These are phyloP conservation scores for Tremellales sp. DNA, from an alignment of 1,284 basidiomycete genomes.

Conservation along the genomic window DNA sequence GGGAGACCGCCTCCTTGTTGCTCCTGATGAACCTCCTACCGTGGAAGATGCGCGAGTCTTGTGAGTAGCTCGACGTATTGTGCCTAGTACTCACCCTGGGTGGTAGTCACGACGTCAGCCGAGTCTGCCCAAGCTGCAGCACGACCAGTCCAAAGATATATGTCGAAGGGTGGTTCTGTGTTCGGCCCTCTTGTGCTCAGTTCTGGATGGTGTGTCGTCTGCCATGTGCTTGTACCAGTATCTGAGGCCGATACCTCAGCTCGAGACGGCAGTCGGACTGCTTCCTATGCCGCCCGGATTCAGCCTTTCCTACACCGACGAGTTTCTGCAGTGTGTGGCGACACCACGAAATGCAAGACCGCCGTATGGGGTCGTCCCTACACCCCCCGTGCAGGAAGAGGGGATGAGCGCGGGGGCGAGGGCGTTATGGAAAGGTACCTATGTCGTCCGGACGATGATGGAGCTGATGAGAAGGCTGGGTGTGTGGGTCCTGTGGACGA, in stretches of 20 bases:
- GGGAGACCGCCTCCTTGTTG: background rate
- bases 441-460: background rate
- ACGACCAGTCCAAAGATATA: conserved; percentile 23
- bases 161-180: conserved; percentile 34
- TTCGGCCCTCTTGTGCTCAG: conserved; percentile 22
- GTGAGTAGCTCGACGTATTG: background rate
- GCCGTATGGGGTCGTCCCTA: conserved; percentile 33
- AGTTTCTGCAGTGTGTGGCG: conserved; percentile 16
- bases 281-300: conserved; percentile 31
- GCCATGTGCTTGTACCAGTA: too few species aligned
- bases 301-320: conserved; percentile 19
- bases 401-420: conserved; percentile 13
- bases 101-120: background rate
- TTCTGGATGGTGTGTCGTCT: too few species aligned
- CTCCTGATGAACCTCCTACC: background rate
- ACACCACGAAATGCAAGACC: conserved; percentile 12
- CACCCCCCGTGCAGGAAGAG: conserved; percentile 7
- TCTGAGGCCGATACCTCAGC: too few species aligned
- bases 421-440: conserved; percentile 30
- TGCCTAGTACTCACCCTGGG: background rate
- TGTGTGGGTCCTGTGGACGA: conserved; percentile 35
- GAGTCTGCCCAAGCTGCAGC: conserved; percentile 19
- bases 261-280: conserved; percentile 19
- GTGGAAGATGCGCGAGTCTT: background rate
- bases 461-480: conserved; percentile 31